Percentiles rank a stretch among this genome's conserved stretches.
phyloP scores from a whole-genome alignment of 2,329 filamentous ascomycete genomes.

The Zasmidium angulare region DNA sequence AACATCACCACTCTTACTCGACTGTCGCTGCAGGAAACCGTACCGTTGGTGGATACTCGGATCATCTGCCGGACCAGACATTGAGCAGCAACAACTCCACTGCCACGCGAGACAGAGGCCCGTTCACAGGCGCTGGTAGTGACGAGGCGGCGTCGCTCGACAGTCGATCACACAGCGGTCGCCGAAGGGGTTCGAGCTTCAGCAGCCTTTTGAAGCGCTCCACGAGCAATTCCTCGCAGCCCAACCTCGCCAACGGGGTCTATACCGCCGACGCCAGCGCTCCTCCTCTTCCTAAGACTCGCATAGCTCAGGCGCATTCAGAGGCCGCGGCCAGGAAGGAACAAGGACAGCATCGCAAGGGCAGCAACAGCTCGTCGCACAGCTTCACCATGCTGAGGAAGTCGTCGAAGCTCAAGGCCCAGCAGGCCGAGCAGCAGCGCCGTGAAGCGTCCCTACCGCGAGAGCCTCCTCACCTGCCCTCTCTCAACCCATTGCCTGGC shows the following conservation, averaged over 20 bases:
- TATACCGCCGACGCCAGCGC: slow-evolving; percentile 7
- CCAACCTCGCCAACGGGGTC: slow-evolving; percentile 1
- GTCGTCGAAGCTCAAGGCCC: slow-evolving; percentile 36
- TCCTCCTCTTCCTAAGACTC: slow-evolving; percentile 16
- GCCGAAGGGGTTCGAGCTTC: slow-evolving; percentile 7
- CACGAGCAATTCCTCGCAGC: background rate
- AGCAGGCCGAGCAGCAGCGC: slow-evolving; percentile 20
- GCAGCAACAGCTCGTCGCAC: slow-evolving; percentile 7
- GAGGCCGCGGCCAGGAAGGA: slow-evolving; percentile 5
- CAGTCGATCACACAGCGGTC: background rate
- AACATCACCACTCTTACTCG: slow-evolving; percentile 2
- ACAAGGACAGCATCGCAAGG: background rate
- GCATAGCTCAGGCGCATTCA: slow-evolving; percentile 12
- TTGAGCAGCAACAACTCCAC: background rate
- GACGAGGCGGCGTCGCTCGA: background rate
- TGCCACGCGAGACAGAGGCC: slow-evolving; percentile 1
- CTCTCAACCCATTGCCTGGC: slow-evolving; percentile 44
- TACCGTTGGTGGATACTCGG: background rate
- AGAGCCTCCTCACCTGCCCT: slow-evolving; percentile 60
- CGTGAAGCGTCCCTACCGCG: slow-evolving; percentile 54
- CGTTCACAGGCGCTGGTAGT: background rate
- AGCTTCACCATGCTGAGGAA: slow-evolving; percentile 32
- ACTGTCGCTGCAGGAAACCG: background rate
- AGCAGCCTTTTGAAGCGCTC: background rate
- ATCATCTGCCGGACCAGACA: slow-evolving; percentile 1